A percentile compares a stretch with the other conserved stretches of the same genome.
Conservation (phyloP, 345 rosid genomes). For the Populus euphratica region DNA sequence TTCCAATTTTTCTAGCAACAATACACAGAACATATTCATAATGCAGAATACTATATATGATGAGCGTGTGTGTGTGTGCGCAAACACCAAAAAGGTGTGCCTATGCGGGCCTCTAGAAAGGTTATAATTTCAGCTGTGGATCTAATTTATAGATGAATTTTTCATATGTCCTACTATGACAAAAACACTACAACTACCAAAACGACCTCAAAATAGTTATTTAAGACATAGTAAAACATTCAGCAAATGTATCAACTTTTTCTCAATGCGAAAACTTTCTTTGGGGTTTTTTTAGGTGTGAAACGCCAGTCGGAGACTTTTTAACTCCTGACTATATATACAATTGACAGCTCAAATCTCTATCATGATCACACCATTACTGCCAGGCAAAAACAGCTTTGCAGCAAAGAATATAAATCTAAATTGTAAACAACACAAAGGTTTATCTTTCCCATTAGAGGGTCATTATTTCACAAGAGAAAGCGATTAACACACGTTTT, state of each 20-base stretch:
- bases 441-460: background rate
- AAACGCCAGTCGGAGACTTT: background rate
- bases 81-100: conserved; percentile 5
- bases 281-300: background rate
- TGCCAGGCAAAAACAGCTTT: background rate
- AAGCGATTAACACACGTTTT: conserved; percentile 26
- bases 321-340: background rate
- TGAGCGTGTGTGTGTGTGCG: background rate
- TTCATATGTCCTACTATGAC: conserved; percentile 23
- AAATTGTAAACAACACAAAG: background rate
- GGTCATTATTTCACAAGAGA: conserved; percentile 7
- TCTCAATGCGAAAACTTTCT: background rate
- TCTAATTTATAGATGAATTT: conserved; percentile 13
- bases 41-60: background rate
- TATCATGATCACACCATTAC: background rate
- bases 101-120: conserved; percentile 10
- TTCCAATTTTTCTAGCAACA: conserved; percentile 4
- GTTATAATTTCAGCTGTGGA: conserved; percentile 18
- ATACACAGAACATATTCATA: background rate
- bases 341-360: background rate
- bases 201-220: conserved; percentile 26
- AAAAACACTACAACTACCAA: conserved; percentile 49
- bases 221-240: background rate
- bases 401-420: background rate
- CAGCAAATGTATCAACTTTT: background rate